phyloP scores from a whole-genome alignment of 345 rosid species.

The Eucalyptus brandiana region DNA sequence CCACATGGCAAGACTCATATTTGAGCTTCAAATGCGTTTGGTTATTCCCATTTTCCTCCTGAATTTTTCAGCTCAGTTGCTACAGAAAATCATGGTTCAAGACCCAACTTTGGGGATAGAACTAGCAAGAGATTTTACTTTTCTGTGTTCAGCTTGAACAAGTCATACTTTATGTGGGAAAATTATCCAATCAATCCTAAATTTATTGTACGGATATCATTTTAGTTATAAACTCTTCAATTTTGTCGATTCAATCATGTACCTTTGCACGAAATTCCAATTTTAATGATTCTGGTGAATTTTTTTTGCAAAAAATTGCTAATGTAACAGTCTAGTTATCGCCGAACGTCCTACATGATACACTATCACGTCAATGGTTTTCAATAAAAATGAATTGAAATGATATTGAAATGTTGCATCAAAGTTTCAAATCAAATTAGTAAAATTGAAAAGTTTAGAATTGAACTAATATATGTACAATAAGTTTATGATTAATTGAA shows the following conservation, averaged over 20 bases:
- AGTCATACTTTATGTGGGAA: not conserved
- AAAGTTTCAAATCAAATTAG: not conserved
- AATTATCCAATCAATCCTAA: not conserved
- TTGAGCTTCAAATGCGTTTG: not conserved
- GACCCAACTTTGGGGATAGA: not conserved
- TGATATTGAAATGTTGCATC: not conserved
- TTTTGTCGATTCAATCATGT: not conserved
- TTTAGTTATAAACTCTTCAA: not conserved
- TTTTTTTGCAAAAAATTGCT: not conserved
- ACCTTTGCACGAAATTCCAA: not conserved
- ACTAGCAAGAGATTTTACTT: not conserved
- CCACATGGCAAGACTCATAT: not conserved
- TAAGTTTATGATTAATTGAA: not conserved
- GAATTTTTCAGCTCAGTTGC: not conserved
- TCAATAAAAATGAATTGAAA: not conserved
- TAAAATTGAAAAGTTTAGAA: not conserved
- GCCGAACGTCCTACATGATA: accelerated
- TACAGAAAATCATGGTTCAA: not conserved
- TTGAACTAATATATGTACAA: accelerated
- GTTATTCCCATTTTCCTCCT: not conserved
- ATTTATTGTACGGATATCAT: not conserved
- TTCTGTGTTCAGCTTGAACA: not conserved
- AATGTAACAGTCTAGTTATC: accelerated
- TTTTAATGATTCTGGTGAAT: not conserved
- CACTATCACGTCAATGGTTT: not conserved